A percentile compares a stretch with the other conserved stretches of the same genome.
These are phyloP conservation scores for Capronia americana DNA, from an alignment of 2,329 filamentous ascomycete genomes.

Conservation along the genomic window DNA sequence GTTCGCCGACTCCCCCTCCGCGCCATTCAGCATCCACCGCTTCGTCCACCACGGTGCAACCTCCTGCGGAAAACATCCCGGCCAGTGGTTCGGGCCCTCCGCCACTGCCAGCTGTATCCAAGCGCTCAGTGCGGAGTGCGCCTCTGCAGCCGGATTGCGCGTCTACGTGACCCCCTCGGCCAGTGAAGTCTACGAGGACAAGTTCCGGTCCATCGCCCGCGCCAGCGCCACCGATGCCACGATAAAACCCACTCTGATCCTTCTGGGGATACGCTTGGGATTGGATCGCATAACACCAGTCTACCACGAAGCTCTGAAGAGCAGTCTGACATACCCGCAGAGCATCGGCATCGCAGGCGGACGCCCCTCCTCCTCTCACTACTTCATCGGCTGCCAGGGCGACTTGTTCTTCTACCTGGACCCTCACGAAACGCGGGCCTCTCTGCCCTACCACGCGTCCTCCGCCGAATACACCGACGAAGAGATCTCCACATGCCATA, in stretches of 20 bases:
- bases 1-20: conserved; percentile 84
- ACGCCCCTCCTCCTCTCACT: conserved; percentile 86
- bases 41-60: conserved; percentile 88
- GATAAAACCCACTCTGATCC: conserved; percentile 85
- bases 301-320: conserved; percentile 92
- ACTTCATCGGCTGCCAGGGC: conserved; percentile 75
- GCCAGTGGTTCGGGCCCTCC: conserved; percentile 98
- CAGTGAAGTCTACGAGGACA: conserved; percentile 91
- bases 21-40: conserved; percentile 92
- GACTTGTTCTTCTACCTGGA: conserved; percentile 92
- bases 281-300: conserved; percentile 94
- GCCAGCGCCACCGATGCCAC: conserved; percentile 59
- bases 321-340: conserved; percentile 82
- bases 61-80: conserved; percentile 90
- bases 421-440: conserved; percentile 82
- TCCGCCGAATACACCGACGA: conserved; percentile 62
- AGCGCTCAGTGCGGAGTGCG: conserved; percentile 72
- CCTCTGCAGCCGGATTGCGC: conserved; percentile 64
- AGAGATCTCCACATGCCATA: conserved; percentile 85
- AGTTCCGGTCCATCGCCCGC: conserved; percentile 78
- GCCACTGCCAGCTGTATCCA: conserved; percentile 93
- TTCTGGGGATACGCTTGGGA: conserved; percentile 86
- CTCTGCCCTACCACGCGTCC: conserved; percentile 69
- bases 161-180: conserved; percentile 92
- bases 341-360: conserved; percentile 96